Evolutionary conservation across 345 rosid species (phyloP), one percentile per base, ranked within the genome.

Genomic region (Eucalyptus cladocalyx): DNA sequence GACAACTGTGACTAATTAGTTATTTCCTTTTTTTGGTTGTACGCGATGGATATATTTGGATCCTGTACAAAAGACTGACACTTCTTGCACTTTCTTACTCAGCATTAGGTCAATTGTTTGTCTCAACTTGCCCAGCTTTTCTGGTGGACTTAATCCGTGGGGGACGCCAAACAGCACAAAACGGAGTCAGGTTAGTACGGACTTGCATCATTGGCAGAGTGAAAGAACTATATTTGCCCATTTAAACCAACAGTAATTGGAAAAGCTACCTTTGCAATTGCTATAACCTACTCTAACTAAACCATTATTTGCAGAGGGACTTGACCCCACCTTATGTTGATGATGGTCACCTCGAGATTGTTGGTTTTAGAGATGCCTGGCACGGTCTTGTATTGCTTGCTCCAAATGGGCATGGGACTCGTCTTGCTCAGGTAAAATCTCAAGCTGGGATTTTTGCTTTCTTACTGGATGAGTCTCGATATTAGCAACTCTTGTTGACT

Each of bases 331-430:
- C 99, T 88, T 96, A 69, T n/a, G 97, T 97, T n/a, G 97, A 97
- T 88, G 99, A 96, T 93, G 97, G 95, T 81, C 95, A 89, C 85
- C 87, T 96, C 5, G 99, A 96, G 90, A 93, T 97, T 62, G 99
- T 97, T 89, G 99, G 99, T 86, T 97, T 96, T 90, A 93, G 95
- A 95, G 96, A 97, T 93, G 99, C 99, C 88, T 97, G 99, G 99
- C 99, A 97, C 90, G 98, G 98, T 88, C 97, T 97, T 69, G 96
- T 94, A 81, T 91, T 97, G 91, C 92, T 93, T 50, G 89, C 99
- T 91, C 97, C 99, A 42, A 94, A 96, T 28, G 98, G 99, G 56
- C 99, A 97, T 86, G 99, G 99, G 81, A 96, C 97, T 89, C 97
- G 97, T 88, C 96, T 96, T 89, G 97, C 99, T 28, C 99, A 97